phyloP scores from a whole-genome alignment of 345 rosid species.

The Rhodamnia argentea region DNA sequence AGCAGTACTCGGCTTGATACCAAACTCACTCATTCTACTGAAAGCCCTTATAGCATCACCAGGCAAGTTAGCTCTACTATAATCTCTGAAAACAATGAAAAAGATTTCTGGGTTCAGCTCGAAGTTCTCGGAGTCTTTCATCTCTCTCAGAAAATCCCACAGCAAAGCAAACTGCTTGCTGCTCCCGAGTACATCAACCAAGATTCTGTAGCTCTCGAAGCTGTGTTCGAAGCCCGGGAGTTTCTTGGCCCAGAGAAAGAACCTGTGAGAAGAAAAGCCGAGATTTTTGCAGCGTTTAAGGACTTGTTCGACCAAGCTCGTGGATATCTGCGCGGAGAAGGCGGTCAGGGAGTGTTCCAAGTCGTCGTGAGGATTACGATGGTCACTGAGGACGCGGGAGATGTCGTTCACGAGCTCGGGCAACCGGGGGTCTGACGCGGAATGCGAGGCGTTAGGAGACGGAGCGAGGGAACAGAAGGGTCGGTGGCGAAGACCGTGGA shows the following conservation, averaged over 20 bases:
- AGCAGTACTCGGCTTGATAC: constrained; percentile 41
- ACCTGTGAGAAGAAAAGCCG: constrained; percentile 73
- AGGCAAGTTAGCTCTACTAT: constrained; percentile 64
- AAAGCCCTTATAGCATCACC: constrained; percentile 65
- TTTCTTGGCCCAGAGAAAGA: constrained; percentile 80
- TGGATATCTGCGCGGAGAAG: constrained; percentile 40
- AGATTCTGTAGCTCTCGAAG: constrained; percentile 42
- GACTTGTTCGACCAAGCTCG: constrained; percentile 62
- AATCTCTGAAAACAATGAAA: constrained; percentile 71
- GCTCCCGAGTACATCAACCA: constrained; percentile 62
- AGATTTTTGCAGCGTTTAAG: constrained; percentile 76
- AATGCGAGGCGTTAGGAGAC: constrained; percentile 9
- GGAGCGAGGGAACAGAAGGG: constrained; percentile 4
- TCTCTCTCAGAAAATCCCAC: constrained; percentile 74
- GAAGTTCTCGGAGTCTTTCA: constrained; percentile 36
- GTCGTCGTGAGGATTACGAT: constrained; percentile 66
- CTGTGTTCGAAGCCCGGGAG: constrained; percentile 55
- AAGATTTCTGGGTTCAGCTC: constrained; percentile 36
- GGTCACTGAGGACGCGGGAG: constrained; percentile 70
- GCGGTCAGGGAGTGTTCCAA: constrained; percentile 39
- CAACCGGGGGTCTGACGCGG: constrained; percentile 7
- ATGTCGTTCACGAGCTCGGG: constrained; percentile 51
- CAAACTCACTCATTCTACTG: constrained; percentile 71
- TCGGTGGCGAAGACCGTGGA: constrained; percentile 10
- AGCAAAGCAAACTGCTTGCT: constrained; percentile 57